These are phyloP conservation scores for Gonapodya prolifera DNA, from an alignment of 192 early-diverging fungal genomes.

Conservation along the genomic window DNA sequence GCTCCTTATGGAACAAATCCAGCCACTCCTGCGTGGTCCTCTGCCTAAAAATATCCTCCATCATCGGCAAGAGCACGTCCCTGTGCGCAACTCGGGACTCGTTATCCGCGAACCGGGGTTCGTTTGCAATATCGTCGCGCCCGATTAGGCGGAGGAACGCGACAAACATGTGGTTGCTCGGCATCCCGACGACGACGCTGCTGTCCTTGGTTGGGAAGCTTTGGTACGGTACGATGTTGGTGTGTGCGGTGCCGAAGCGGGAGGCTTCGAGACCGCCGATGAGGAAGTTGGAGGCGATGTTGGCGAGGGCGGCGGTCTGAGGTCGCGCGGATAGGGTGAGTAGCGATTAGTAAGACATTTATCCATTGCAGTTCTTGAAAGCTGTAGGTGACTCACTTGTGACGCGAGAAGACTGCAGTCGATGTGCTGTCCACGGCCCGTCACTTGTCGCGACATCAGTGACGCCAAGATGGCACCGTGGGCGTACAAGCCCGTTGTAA, in stretches of 20 bases:
- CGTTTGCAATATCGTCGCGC: slow-evolving; percentile 24
- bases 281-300: slow-evolving; percentile 79
- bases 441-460: slow-evolving; percentile 47
- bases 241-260: slow-evolving; percentile 78
- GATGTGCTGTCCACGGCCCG: slow-evolving; percentile 65
- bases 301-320: slow-evolving; percentile 77
- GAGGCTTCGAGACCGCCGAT: slow-evolving; percentile 66
- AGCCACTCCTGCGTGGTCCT: slow-evolving; percentile 52
- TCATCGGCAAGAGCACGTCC: slow-evolving; percentile 37
- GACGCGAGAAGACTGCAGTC: slow-evolving; percentile 65
- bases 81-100: slow-evolving; percentile 60
- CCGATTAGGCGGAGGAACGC: slow-evolving; percentile 19
- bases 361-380: neutral
- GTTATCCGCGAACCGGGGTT: slow-evolving; percentile 55
- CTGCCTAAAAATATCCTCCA: slow-evolving; percentile 32
- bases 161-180: neutral
- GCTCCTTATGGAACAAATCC: slow-evolving; percentile 31
- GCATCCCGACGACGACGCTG: slow-evolving; percentile 62
- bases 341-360: neutral
- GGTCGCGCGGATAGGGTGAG: slow-evolving; percentile 12
- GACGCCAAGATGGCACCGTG: slow-evolving; percentile 87
- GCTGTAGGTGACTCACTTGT: neutral
- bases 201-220: slow-evolving; percentile 66
- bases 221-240: slow-evolving; percentile 89
- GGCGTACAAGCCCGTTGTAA: slow-evolving; percentile 61